Percentiles rank a stretch among this genome's conserved stretches.
Conservation (phyloP, 495 filamentous ascomycete species). For the Xylaria flabelliformis region DNA sequence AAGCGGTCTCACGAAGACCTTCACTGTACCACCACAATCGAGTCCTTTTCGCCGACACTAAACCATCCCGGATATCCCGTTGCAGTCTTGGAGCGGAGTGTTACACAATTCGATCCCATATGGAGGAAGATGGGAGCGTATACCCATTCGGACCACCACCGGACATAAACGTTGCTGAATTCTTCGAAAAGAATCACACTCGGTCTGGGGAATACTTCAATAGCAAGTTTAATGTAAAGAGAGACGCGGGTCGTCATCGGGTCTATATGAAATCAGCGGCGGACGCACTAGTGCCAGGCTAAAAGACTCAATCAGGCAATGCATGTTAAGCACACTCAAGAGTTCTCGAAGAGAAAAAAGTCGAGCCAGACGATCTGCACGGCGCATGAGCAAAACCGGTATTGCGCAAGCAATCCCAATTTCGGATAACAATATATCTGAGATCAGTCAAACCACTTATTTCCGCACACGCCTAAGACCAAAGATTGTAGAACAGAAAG, state of each 20-base stretch:
- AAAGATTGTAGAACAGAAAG: neutral
- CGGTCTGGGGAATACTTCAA: neutral
- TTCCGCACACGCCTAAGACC: neutral
- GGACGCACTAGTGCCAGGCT: neutral
- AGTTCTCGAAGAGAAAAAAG: neutral
- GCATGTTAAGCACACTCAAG: neutral
- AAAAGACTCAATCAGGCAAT: neutral
- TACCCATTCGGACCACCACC: neutral
- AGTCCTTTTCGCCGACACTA: neutral
- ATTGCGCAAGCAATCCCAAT: neutral
- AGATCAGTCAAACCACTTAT: neutral
- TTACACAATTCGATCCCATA: no score
- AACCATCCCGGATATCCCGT: neutral
- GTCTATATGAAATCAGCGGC: neutral
- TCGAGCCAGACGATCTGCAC: neutral
- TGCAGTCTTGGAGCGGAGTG: neutral
- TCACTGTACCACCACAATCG: neutral
- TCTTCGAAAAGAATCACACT: neutral
- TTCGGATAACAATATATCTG: neutral
- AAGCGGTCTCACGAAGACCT: neutral
- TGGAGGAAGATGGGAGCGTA: neutral
- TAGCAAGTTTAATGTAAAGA: neutral
- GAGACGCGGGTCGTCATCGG: neutral
- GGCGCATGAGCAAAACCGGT: no score
- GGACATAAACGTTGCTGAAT: neutral